A percentile compares a stretch with the other conserved stretches of the same genome.
Conservation (phyloP, 2,329 filamentous ascomycete genomes). For the Gyromitra esculenta region DNA sequence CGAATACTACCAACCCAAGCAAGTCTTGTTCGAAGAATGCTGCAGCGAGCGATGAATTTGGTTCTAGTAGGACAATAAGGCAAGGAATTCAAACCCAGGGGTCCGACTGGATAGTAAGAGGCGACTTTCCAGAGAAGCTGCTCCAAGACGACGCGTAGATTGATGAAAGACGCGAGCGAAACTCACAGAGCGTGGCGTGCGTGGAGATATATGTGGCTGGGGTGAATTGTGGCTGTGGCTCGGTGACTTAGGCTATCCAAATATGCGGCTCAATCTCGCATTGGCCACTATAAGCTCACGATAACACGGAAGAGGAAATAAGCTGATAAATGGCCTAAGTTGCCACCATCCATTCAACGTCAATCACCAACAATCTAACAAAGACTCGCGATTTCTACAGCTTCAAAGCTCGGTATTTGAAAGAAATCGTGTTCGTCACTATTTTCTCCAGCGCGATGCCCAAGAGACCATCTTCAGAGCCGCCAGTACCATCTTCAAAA, state of each 20-base stretch:
- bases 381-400: background rate
- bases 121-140: background rate
- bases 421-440: background rate
- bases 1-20: background rate
- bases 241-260: background rate
- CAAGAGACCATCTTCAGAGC: conserved; percentile 39
- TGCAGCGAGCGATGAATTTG: conserved; percentile 1
- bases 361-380: conserved; percentile 16
- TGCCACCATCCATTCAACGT: conserved; percentile 35
- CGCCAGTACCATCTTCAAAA: conserved; percentile 35
- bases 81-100: background rate
- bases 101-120: background rate
- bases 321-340: conserved; percentile 18
- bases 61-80: background rate
- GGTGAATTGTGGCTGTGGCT: background rate
- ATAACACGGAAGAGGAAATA: conserved; percentile 35
- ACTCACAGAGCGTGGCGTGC: conserved; percentile 14
- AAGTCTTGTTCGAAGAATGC: background rate
- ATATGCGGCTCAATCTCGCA: conserved; percentile 20
- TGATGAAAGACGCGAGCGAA: conserved; percentile 3
- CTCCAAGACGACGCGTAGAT: conserved; percentile 19
- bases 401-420: conserved; percentile 3
- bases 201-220: conserved; percentile 12
- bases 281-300: conserved; percentile 32
- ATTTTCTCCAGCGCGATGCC: conserved; percentile 21